Conservation (phyloP, 2,329 filamentous ascomycete genomes). For the Botryosphaeria dothidea region DNA sequence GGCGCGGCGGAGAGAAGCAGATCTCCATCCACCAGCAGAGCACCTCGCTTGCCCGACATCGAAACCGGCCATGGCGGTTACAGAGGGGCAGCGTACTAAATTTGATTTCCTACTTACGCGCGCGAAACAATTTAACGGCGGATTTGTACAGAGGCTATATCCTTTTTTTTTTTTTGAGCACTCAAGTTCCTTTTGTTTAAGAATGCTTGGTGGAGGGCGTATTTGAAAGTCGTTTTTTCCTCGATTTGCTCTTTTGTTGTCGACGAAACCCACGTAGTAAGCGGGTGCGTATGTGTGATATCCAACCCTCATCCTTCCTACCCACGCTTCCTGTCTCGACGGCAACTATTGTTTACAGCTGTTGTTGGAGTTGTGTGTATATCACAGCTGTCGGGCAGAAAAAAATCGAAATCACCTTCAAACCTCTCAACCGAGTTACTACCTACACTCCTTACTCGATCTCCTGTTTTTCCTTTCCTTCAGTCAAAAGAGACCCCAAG, state of each 20-base stretch:
- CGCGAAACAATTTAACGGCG: slow-evolving; percentile 13
- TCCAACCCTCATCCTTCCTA: slow-evolving; percentile 6
- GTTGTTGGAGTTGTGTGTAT: slow-evolving; percentile 1
- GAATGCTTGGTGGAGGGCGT: slow-evolving; percentile 14
- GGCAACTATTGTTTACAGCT: background rate
- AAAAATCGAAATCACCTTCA: slow-evolving; percentile 15
- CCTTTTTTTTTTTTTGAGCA: slow-evolving; percentile 7
- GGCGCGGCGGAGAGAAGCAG: slow-evolving; percentile 30
- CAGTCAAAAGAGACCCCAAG: slow-evolving; percentile 9
- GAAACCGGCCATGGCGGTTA: slow-evolving; percentile 10
- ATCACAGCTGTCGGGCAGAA: slow-evolving; percentile 7
- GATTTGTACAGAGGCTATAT: slow-evolving; percentile 10
- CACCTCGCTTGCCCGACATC: slow-evolving; percentile 33
- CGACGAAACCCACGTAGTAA: slow-evolving; percentile 13
- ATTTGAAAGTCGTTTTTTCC: slow-evolving; percentile 11
- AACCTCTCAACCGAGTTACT: background rate
- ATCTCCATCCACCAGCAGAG: slow-evolving; percentile 27
- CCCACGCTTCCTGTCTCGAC: slow-evolving; percentile 4
- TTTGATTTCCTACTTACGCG: slow-evolving; percentile 12
- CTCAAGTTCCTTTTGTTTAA: slow-evolving; percentile 12
- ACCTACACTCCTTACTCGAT: slow-evolving; percentile 15
- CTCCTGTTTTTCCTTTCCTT: slow-evolving; percentile 15
- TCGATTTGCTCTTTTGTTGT: slow-evolving; percentile 17
- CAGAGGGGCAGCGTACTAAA: slow-evolving; percentile 16
- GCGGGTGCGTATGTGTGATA: slow-evolving; percentile 17